A percentile compares a stretch with the other conserved stretches of the same genome.
phyloP scores from a whole-genome alignment of 2,329 filamentous ascomycete species.

The Pseudocercospora musae region DNA sequence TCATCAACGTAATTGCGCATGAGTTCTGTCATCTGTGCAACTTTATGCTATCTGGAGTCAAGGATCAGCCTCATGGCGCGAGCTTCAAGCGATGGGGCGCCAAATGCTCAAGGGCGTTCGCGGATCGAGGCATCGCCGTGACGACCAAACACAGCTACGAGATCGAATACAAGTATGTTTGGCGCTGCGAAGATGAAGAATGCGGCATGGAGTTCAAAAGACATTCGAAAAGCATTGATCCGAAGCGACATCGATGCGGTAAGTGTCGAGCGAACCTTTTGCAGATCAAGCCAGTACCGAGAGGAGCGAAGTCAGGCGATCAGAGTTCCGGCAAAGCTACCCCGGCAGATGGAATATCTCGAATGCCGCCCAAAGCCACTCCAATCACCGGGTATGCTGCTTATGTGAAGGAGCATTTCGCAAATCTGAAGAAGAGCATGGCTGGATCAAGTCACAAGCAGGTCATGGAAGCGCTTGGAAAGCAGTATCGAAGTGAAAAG shows the following conservation, averaged over 20 bases:
- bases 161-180: slow-evolving; percentile 90
- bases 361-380: neutral
- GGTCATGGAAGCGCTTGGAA: slow-evolving; percentile 66
- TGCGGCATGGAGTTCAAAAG: slow-evolving; percentile 75
- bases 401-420: slow-evolving; percentile 68
- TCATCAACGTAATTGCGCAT: slow-evolving; percentile 90
- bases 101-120: slow-evolving; percentile 57
- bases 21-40: slow-evolving; percentile 94
- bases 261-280: slow-evolving; percentile 64
- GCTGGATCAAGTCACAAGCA: slow-evolving; percentile 59
- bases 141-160: slow-evolving; percentile 88
- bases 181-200: slow-evolving; percentile 60
- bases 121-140: slow-evolving; percentile 64
- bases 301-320: slow-evolving; percentile 36
- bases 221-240: slow-evolving; percentile 82
- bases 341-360: neutral
- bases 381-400: slow-evolving; percentile 52
- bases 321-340: slow-evolving; percentile 1
- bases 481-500: slow-evolving; percentile 57
- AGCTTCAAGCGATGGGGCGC: slow-evolving; percentile 77
- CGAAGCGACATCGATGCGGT: slow-evolving; percentile 68
- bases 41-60: slow-evolving; percentile 78
- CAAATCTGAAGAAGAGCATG: slow-evolving; percentile 55
- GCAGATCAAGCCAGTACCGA: slow-evolving; percentile 76
- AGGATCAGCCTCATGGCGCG: slow-evolving; percentile 73